Evolutionary conservation across 495 filamentous ascomycete species (phyloP).

Genomic region (Penicillium simplicissimum): DNA sequence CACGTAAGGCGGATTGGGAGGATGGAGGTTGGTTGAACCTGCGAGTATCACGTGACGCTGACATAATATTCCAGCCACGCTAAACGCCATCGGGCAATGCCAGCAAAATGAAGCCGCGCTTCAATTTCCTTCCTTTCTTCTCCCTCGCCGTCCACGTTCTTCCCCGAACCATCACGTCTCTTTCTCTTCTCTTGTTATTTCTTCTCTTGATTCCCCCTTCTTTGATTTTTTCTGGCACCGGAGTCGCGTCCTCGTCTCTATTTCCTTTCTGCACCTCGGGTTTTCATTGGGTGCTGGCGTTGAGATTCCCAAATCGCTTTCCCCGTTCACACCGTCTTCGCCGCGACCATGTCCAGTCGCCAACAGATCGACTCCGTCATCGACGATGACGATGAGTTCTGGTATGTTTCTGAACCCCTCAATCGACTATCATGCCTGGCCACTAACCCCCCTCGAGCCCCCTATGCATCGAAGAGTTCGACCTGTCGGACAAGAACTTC

Average conservation of each 20-base stretch:
- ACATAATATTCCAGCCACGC: slow-evolving; percentile 23
- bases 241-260: slow-evolving; percentile 22
- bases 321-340: slow-evolving; percentile 26
- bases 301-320: slow-evolving; percentile 28
- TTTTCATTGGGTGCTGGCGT: slow-evolving; percentile 34
- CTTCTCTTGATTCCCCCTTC: slow-evolving; percentile 18
- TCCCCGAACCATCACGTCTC: slow-evolving; percentile 21
- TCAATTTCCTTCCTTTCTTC: slow-evolving; percentile 41
- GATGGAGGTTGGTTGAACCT: slow-evolving; percentile 31
- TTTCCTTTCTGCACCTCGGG: slow-evolving; percentile 24
- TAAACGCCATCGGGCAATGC: slow-evolving; percentile 35
- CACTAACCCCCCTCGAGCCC: slow-evolving; percentile 57
- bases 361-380: slow-evolving; percentile 92
- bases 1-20: slow-evolving; percentile 41
- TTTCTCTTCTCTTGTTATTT: slow-evolving; percentile 16
- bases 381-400: slow-evolving; percentile 93
- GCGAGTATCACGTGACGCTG: slow-evolving; percentile 31
- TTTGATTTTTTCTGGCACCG: slow-evolving; percentile 15
- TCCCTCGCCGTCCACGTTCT: slow-evolving; percentile 30
- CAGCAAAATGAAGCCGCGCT: slow-evolving; percentile 43
- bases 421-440: neutral
- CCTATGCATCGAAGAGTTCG: slow-evolving; percentile 98
- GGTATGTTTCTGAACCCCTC: slow-evolving; percentile 54
- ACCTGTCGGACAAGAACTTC: slow-evolving; percentile 96
- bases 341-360: slow-evolving; percentile 54